Evolutionary conservation across 495 filamentous ascomycete species (phyloP).

Genomic region (Xylaria cubensis): DNA sequence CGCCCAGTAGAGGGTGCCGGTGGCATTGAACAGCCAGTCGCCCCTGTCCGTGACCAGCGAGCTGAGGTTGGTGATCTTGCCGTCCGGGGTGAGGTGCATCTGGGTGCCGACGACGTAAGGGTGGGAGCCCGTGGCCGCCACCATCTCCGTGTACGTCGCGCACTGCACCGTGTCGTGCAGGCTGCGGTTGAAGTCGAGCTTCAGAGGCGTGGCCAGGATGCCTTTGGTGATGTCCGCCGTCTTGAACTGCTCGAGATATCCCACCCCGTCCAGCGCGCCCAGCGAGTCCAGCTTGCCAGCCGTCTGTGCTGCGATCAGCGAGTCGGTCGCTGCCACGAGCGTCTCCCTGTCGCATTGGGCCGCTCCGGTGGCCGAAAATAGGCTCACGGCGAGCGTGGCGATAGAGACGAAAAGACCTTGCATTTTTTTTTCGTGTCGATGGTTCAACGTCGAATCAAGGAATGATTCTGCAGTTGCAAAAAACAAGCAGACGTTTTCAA

Average conservation of each 20-base stretch:
- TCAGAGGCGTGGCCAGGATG: conserved; percentile 50
- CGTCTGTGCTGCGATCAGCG: conserved; percentile 53
- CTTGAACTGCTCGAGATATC: conserved; percentile 54
- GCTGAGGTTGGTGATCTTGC: conserved; percentile 47
- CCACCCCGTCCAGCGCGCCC: conserved; percentile 36
- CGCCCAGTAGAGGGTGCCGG: conserved; percentile 54
- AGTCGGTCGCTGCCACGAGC: conserved; percentile 49
- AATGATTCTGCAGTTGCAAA: background rate
- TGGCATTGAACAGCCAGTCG: conserved; percentile 60
- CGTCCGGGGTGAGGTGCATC: conserved; percentile 44
- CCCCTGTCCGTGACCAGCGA: conserved; percentile 50
- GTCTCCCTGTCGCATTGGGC: conserved; percentile 49
- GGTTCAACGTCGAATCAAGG: background rate
- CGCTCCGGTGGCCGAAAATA: conserved; percentile 30
- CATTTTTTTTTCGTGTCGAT: conserved; percentile 36
- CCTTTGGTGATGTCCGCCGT: conserved; percentile 43
- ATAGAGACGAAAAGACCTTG: conserved; percentile 31
- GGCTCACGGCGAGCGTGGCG: conserved; percentile 30
- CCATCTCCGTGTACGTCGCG: conserved; percentile 60
- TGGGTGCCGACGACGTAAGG: conserved; percentile 60
- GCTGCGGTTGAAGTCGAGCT: conserved; percentile 56
- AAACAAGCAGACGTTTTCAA: background rate
- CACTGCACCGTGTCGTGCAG: conserved; percentile 56
- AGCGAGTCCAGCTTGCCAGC: conserved; percentile 44
- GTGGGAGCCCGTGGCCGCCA: conserved; percentile 47